These are phyloP conservation scores for Petunia hybrid DNA, from an alignment of 305 asterid genomes.

Conservation along the genomic window DNA sequence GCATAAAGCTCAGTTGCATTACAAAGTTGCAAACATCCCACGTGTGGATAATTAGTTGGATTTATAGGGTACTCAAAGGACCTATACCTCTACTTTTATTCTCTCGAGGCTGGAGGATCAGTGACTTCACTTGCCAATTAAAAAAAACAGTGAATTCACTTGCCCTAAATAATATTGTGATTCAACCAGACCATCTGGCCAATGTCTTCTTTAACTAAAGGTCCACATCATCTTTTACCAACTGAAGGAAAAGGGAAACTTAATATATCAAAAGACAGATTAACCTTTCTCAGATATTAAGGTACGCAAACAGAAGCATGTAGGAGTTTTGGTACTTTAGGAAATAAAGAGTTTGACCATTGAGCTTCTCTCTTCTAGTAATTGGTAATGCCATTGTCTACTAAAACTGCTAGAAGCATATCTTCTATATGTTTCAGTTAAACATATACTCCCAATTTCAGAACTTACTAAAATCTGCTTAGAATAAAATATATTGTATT, in stretches of 20 bases:
- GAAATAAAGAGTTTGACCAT: background rate
- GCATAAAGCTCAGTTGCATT: background rate
- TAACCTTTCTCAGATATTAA: background rate
- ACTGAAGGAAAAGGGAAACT: background rate
- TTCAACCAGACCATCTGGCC: conserved; percentile 12
- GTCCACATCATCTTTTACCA: conserved; percentile 35
- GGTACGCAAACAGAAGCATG: background rate
- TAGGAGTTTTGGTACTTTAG: background rate
- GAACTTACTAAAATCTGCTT: background rate
- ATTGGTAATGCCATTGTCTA: conserved; percentile 10
- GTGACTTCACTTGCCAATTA: too few species aligned
- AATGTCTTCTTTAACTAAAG: background rate
- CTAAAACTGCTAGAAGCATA: background rate
- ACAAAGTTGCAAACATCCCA: background rate
- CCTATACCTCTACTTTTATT: background rate
- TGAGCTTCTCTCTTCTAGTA: conserved; percentile 8
- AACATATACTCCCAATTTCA: background rate
- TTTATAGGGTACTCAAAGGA: background rate
- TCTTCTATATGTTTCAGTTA: background rate
- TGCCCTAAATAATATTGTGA: conserved; percentile 25
- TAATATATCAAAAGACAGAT: background rate
- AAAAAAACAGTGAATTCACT: background rate
- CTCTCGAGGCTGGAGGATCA: too few species aligned
- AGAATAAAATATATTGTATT: background rate
- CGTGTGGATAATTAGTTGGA: background rate